Evolutionary conservation across 2,329 filamentous ascomycete species (phyloP).

Genomic region (Microdochium trichocladiopsis): DNA sequence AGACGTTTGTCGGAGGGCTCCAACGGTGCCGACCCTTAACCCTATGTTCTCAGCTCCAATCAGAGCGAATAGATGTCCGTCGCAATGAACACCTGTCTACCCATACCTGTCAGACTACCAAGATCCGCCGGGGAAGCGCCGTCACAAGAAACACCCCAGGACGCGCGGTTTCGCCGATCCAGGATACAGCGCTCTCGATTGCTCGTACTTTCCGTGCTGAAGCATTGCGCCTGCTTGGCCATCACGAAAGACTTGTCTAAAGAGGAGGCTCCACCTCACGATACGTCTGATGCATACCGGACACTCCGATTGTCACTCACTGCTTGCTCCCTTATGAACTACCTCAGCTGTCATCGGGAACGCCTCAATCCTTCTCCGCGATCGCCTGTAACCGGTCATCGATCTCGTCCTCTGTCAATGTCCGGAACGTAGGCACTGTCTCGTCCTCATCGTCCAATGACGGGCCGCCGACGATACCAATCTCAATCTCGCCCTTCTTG

Average conservation of each 20-base stretch:
- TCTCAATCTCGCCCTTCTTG: conserved; percentile 98
- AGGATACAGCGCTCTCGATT: too few relatives aligned
- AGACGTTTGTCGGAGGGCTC: neutral
- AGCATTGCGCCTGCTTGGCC: neutral
- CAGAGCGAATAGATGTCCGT: too few relatives aligned
- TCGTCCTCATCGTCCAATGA: conserved; percentile 76
- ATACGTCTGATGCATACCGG: neutral
- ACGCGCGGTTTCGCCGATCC: too few relatives aligned
- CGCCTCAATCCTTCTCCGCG: conserved; percentile 86
- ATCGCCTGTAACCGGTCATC: conserved; percentile 97
- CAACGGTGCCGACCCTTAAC: neutral
- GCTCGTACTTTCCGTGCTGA: too few relatives aligned
- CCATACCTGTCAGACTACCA: too few relatives aligned
- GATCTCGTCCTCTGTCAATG: conserved; percentile 93
- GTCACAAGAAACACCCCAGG: too few relatives aligned
- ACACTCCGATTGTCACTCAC: neutral
- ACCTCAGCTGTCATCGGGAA: neutral
- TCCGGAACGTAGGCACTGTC: conserved; percentile 72
- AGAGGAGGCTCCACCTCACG: neutral
- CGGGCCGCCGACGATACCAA: conserved; percentile 92
- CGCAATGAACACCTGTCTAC: too few relatives aligned
- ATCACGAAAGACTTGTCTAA: neutral
- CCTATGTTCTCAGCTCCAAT: too few relatives aligned
- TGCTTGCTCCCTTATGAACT: neutral
- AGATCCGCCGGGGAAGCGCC: too few relatives aligned